phyloP scores from a whole-genome alignment of 2,329 filamentous ascomycete genomes.

The Ophiobolus disseminans region DNA sequence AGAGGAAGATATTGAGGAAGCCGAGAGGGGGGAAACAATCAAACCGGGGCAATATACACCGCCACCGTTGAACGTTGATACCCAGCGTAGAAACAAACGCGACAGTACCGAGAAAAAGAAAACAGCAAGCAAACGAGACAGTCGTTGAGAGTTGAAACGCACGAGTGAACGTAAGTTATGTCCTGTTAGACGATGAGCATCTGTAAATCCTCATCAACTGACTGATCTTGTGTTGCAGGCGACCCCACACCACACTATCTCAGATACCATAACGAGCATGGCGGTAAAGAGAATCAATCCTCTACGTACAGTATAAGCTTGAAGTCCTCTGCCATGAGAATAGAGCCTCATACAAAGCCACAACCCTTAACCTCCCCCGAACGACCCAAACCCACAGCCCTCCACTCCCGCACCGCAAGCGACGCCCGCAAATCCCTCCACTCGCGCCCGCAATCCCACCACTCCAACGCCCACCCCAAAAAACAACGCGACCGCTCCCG shows the following conservation, averaged over 20 bases:
- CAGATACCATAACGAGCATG: slow-evolving; percentile 24
- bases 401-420: slow-evolving; percentile 12
- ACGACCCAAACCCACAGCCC: slow-evolving; percentile 22
- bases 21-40: slow-evolving; percentile 28
- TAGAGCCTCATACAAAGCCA: slow-evolving; percentile 4
- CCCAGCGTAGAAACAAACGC: slow-evolving; percentile 19
- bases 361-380: slow-evolving; percentile 22
- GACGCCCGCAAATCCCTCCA: slow-evolving; percentile 27
- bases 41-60: slow-evolving; percentile 29
- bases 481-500: slow-evolving; percentile 28
- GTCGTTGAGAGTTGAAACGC: slow-evolving; percentile 29
- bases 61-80: slow-evolving; percentile 30
- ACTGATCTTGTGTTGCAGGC: neutral
- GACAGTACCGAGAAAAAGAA: slow-evolving; percentile 19
- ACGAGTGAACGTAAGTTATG: slow-evolving; percentile 25
- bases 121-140: slow-evolving; percentile 18
- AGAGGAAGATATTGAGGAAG: slow-evolving; percentile 36
- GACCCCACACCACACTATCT: slow-evolving; percentile 37
- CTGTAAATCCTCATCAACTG: too few species aligned
- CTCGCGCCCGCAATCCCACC: slow-evolving; percentile 29
- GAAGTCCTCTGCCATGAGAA: slow-evolving; percentile 7
- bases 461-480: slow-evolving; percentile 19
- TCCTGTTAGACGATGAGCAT: neutral
- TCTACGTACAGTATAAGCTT: slow-evolving; percentile 30
- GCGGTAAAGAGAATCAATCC: slow-evolving; percentile 42